Percentiles rank a stretch among this genome's conserved stretches.
phyloP scores from a whole-genome alignment of 2,329 filamentous ascomycete genomes.

The Metarhizium sp. region DNA sequence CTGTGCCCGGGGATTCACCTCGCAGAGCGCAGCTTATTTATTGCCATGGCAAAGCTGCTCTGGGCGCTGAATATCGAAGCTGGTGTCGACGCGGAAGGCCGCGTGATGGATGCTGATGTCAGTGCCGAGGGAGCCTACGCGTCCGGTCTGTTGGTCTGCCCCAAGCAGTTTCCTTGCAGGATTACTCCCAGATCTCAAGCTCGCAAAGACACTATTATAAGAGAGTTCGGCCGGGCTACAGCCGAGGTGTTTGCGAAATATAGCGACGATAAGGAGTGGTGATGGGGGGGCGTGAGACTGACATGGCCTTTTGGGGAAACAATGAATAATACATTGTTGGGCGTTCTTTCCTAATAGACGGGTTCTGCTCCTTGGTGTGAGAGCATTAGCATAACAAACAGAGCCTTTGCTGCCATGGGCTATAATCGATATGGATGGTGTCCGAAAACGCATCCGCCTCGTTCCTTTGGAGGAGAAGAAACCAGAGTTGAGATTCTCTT shows the following conservation, averaged over 20 bases:
- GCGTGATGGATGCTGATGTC: background rate
- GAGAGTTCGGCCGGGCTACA: background rate
- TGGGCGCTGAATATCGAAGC: conserved; percentile 28
- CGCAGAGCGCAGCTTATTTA: conserved; percentile 34
- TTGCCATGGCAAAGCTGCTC: conserved; percentile 27
- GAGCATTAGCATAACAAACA: too few species aligned
- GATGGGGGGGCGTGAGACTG: background rate
- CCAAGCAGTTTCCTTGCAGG: background rate
- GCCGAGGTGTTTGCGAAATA: background rate
- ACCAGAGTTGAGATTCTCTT: too few species aligned
- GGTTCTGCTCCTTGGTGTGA: too few species aligned
- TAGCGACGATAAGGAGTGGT: background rate
- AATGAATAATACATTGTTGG: too few species aligned
- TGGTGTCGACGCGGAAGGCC: background rate
- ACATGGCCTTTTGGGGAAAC: too few species aligned
- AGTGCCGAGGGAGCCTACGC: background rate
- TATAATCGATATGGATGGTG: too few species aligned
- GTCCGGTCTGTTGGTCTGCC: background rate
- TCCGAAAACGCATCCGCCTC: too few species aligned
- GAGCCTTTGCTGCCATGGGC: too few species aligned
- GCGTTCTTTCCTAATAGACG: too few species aligned
- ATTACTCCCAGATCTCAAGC: background rate
- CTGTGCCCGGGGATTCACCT: conserved; percentile 40
- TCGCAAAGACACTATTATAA: background rate
- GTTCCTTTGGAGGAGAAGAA: too few species aligned